These are phyloP conservation scores for Jamesozyma spencerorum DNA, from an alignment of 805 yeast genomes.

Conservation along the genomic window DNA sequence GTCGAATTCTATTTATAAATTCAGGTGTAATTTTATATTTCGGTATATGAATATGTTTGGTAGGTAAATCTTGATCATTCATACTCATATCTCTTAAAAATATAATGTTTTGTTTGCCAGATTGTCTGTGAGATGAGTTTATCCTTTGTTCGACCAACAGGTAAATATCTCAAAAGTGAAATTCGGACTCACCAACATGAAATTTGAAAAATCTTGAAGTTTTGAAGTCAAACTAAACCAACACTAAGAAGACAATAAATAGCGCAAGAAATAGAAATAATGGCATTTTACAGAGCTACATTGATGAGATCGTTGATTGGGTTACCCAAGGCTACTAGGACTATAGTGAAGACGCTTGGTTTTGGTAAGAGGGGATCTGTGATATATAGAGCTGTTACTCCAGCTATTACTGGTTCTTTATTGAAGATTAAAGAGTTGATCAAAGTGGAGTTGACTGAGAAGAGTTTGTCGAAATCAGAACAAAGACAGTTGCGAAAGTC, in stretches of 20 bases:
- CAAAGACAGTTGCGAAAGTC: slow-evolving; percentile 48
- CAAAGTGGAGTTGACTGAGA: slow-evolving; percentile 62
- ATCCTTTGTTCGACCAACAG: too few relatives aligned
- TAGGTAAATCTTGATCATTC: neutral
- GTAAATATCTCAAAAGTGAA: too few relatives aligned
- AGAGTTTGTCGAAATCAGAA: slow-evolving; percentile 41
- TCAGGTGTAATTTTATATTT: slow-evolving; percentile 6
- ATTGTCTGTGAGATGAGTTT: too few relatives aligned
- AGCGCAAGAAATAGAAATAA: slow-evolving; percentile 3
- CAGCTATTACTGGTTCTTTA: slow-evolving; percentile 78
- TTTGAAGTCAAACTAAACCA: too few relatives aligned
- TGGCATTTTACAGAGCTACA: slow-evolving; percentile 55
- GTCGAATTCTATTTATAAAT: slow-evolving; percentile 4
- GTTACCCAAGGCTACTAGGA: slow-evolving; percentile 57
- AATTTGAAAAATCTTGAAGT: too few relatives aligned
- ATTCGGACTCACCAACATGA: too few relatives aligned
- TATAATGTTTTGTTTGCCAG: too few relatives aligned
- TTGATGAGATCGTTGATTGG: slow-evolving; percentile 81
- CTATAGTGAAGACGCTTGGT: slow-evolving; percentile 64
- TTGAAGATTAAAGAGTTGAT: slow-evolving; percentile 79
- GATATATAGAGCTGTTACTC: slow-evolving; percentile 62
- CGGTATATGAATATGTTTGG: slow-evolving; percentile 6
- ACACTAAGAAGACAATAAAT: too few relatives aligned
- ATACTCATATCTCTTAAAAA: too few relatives aligned
- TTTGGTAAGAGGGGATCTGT: slow-evolving; percentile 64